Evolutionary conservation across 2,329 filamentous ascomycete species (phyloP).

Genomic region (Pyrenophora tritici-repentis): DNA sequence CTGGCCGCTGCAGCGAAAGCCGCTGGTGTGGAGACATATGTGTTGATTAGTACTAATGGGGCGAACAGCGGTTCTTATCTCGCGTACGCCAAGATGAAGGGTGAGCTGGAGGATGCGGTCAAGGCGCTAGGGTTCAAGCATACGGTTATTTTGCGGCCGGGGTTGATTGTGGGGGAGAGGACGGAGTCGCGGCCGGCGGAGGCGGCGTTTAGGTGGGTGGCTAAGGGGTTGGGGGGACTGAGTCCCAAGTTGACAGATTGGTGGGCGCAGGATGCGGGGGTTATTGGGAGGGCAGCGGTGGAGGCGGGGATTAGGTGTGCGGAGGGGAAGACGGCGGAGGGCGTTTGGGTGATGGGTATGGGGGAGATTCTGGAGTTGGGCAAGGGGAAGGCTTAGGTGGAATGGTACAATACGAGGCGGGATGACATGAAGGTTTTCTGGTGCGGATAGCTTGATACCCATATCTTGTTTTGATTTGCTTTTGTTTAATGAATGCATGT

Average conservation of each 20-base stretch:
- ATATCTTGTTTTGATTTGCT: no score
- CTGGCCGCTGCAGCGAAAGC: conserved; percentile 75
- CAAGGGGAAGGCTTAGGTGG: conserved; percentile 37
- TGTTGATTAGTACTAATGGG: conserved; percentile 70
- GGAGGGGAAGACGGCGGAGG: conserved; percentile 60
- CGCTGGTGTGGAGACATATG: conserved; percentile 73
- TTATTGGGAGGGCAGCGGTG: conserved; percentile 72
- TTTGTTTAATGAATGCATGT: no score
- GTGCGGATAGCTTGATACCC: no score
- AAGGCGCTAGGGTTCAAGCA: conserved; percentile 75
- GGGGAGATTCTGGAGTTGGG: conserved; percentile 70
- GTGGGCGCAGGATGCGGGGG: conserved; percentile 74
- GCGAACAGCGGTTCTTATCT: conserved; percentile 59
- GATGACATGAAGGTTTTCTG: no score
- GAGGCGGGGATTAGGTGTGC: conserved; percentile 58
- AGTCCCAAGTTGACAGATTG: conserved; percentile 60
- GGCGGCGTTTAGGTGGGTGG: conserved; percentile 60
- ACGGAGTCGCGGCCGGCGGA: conserved; percentile 66
- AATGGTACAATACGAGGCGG: not conserved
- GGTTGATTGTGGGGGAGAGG: conserved; percentile 73
- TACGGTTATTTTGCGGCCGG: conserved; percentile 74
- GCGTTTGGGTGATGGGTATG: conserved; percentile 65
- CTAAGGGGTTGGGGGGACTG: conserved; percentile 49
- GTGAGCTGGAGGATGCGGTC: conserved; percentile 80
- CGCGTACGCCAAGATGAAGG: conserved; percentile 75